A percentile compares a stretch with the other conserved stretches of the same genome.
Evolutionary conservation across 2,329 filamentous ascomycete genomes (phyloP).

Genomic region (Aspergillus awamori): DNA sequence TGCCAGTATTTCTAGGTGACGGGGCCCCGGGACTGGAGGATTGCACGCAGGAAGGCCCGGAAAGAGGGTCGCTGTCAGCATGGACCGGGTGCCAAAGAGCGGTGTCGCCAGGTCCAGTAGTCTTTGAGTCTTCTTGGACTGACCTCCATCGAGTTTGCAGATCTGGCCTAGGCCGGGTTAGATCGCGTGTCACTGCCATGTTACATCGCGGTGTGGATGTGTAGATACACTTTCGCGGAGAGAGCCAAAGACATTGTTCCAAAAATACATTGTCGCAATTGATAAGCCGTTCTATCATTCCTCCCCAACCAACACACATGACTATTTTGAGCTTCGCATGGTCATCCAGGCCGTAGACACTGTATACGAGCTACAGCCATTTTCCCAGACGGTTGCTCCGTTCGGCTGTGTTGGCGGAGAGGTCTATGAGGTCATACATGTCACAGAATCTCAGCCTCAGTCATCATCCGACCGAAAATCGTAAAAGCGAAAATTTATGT

Average conservation of each 20-base stretch:
- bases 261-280: slow-evolving; percentile 9
- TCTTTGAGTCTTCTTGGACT: neutral
- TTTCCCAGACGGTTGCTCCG: neutral
- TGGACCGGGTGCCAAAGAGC: slow-evolving; percentile 16
- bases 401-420: neutral
- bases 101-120: slow-evolving; percentile 14
- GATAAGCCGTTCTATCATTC: neutral
- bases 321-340: neutral
- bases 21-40: slow-evolving; percentile 6
- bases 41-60: neutral
- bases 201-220: neutral
- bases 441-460: neutral
- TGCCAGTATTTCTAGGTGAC: neutral
- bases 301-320: neutral
- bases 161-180: slow-evolving; percentile 6
- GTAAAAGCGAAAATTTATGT: neutral
- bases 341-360: neutral
- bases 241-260: slow-evolving; percentile 7
- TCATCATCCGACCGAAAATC: neutral
- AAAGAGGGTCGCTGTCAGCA: slow-evolving; percentile 9
- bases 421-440: slow-evolving; percentile 6
- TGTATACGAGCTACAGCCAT: neutral
- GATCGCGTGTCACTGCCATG: slow-evolving; percentile 10
- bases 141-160: slow-evolving; percentile 1
- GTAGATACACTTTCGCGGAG: neutral